Evolutionary conservation across 352 stramenopile genomes (phyloP), one percentile per base, ranked within the genome.

Genomic region (Phytopythium mirpurense): DNA sequence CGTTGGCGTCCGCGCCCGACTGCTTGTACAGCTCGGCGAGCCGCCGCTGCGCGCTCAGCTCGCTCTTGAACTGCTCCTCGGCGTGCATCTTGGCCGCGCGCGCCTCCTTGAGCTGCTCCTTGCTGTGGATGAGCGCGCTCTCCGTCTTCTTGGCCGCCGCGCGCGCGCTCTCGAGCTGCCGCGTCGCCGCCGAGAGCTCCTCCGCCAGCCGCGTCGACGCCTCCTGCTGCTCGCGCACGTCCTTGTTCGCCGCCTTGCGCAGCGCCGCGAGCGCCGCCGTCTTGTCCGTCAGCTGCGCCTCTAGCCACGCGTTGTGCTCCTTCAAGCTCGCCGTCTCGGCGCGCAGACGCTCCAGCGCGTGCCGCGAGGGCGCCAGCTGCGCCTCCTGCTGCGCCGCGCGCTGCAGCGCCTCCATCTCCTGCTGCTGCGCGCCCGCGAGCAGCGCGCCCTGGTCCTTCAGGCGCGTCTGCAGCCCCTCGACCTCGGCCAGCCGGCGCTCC

Each of bases 21-120:
- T 88, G 75, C 56, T 90, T 81, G 63, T 93, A 93, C 56, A 93
- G 53, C 9, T 82, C 72, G 0, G 78, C 72, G 8, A 93, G 65
- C 32, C 83, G 83, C 9, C 73, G 74, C 50, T 93, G 83, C 14
- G 80, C 67, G 37, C 46, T 78, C 44, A 93, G 54, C 31, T 93
- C 79, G 34, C 83, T 83, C 48, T 87, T 62, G 34, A 90, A 68
- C 16, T 71, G 65, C 44, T 87, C 78, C 40, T 89, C 70, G 18
- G 78, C 73, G 41, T 87, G 72, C 23, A 83, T 50, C 48, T 86
- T 84, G 14, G 68, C 55, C 0, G 74, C 74, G 24, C 87, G 73
- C 14, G 83, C 62, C 46, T 90, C 77, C 59, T 88, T 87, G 8
- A 92, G 51, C n/a, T 68, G 65, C 50, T 90, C 79, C 42, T 87